Conservation (phyloP, 306 rosid species). For the Adenanthera pavonina region DNA sequence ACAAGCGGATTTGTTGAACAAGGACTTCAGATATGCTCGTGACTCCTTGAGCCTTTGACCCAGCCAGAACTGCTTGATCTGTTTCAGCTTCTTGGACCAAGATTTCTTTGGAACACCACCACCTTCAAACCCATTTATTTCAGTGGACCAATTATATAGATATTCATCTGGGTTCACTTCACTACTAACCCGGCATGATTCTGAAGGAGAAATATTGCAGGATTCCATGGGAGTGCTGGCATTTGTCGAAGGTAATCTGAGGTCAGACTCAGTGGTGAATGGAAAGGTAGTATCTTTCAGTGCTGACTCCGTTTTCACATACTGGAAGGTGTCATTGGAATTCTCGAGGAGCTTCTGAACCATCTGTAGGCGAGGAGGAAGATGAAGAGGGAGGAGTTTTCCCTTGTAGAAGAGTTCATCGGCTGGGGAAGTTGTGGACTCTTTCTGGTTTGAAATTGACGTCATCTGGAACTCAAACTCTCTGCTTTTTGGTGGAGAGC, state of each 20-base stretch:
- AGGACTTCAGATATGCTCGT: constrained; percentile 65
- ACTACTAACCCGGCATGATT: constrained; percentile 72
- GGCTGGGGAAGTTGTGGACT: constrained; percentile 70
- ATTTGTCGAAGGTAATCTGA: constrained; percentile 44
- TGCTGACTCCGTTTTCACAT: constrained; percentile 40
- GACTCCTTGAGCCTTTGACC: constrained; percentile 74
- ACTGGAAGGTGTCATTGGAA: constrained; percentile 41
- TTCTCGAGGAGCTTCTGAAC: constrained; percentile 66
- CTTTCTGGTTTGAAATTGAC: constrained; percentile 52
- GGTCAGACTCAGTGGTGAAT: constrained; percentile 30
- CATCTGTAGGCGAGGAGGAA: constrained; percentile 93
- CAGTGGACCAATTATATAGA: constrained; percentile 53
- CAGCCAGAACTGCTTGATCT: constrained; percentile 62
- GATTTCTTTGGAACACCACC: constrained; percentile 50
- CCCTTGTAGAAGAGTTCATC: constrained; percentile 98
- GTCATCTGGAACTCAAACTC: constrained; percentile 96
- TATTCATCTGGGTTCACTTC: constrained; percentile 69
- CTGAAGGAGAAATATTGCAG: constrained; percentile 62
- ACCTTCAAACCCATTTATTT: constrained; percentile 46
- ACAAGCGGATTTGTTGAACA: constrained; percentile 72
- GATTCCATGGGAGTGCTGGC: constrained; percentile 56
- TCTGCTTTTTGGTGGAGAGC: constrained; percentile 65
- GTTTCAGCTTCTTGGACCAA: constrained; percentile 75
- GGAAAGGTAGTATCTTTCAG: constrained; percentile 50
- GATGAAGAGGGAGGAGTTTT: constrained; percentile 93